Base-by-base conservation (phyloP, 768 basidiomycete species). In the Saitozyma sp. region DNA sequence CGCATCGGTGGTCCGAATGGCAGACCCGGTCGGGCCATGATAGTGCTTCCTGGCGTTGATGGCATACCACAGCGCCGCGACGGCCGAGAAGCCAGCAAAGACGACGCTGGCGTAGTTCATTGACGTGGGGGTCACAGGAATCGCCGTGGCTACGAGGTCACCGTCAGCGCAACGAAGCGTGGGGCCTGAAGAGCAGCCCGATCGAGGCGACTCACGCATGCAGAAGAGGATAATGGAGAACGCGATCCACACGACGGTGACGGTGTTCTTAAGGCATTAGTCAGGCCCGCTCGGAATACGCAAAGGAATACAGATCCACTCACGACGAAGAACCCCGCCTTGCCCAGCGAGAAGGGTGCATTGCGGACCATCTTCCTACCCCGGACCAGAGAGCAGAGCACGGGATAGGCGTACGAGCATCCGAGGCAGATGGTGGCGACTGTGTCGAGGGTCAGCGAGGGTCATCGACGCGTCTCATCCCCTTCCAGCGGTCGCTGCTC, bases 31-130 rank as follows among this genome's bases (percentile, higher is more conserved):
- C 20, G 71, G 71, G 19, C 71, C 71, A 13, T 59, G 55, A 50
- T 70, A 73, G 48, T 66, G 59, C 54, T 70, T 73, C 46, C 65
- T 55, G 17, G 68, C 71, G 38, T 56, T 63, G 62, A 70, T 58
- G 88, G 90, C 80, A 87, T 88, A 88, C 87, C 87, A 88, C 29
- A 82, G 78, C 0, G 82, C 84, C 56, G 86, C 86, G 40, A 88
- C 82, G 14, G 79, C 62, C 0, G 80, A 85, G 63, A 88, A 88
- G 4, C 85, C 87, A 46, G 86, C 84, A 61, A 87, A 88, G 14
- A 88, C 86, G 13, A 85, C 87, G 9, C 85, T 84, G 10, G 87
- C 87, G 63, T 72, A 77, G 66, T 89, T 87, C 88, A 68, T 63
- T 9, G 65, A 68, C 1, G 48, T 40, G 2, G 75, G 62, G 8